Evolutionary conservation across 164 flowering plant species (phyloP), one percentile per base, ranked within the genome.

Genomic region (Hamamelis virginiana): DNA sequence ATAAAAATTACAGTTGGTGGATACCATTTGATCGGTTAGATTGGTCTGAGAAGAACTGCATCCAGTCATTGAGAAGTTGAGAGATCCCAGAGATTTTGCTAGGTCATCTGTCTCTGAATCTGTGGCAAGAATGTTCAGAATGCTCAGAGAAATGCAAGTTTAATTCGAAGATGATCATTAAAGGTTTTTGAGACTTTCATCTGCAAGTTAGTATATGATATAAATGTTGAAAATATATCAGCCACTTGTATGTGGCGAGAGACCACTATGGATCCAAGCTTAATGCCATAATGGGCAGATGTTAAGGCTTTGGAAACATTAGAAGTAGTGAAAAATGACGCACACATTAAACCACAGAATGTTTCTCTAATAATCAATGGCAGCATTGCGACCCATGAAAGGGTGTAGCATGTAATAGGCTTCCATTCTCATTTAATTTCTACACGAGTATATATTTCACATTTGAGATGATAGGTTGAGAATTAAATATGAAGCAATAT

Each of bases 21-120:
- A 64, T 75, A 80, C 83, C 78, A 71, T 66, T n/a, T 62, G 70
- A 72, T 80, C 72, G n/a, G 51, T 67, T 11, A 66, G 62, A 69
- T 59, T 52, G 48, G 59, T 63, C 56, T 27, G 33, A 22, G 15
- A 27, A 61, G 53, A 46, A 65, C 45, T 19, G 41, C n/a, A 9
- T 65, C 59, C 55, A 43, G 58, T 23, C 22, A 22, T 56, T 28
- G 66, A 43, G 19, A 66, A 13, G 41, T 69, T 48, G 33, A 53
- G 70, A 67, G 75, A 68, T 72, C 26, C 67, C 13, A 64, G 27
- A 18, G 53, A 76, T 64, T 53, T 72, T 59, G 48, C 8, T 16
- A 76, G 62, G 21, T 74, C 62, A 64, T 27, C 25, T 55, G 26
- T 44, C 41, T 22, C 71, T 56, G 67, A 50, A 45, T 74, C 80